Evolutionary conservation across 495 filamentous ascomycete genomes (phyloP).

Genomic region (Xylaria acuta): DNA sequence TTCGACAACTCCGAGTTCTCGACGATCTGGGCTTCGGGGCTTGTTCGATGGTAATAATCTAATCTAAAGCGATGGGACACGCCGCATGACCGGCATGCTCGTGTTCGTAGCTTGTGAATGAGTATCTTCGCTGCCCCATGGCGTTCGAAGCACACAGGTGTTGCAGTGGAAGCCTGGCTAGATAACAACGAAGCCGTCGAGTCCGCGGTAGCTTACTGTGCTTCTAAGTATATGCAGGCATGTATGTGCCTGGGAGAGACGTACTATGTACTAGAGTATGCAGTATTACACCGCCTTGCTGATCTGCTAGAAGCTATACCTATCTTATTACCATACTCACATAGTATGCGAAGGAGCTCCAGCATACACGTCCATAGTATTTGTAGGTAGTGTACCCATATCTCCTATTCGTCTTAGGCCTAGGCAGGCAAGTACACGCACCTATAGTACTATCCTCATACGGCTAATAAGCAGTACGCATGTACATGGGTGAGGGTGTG

Average conservation of each 20-base stretch:
- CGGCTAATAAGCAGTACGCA: neutral
- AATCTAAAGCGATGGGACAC: neutral
- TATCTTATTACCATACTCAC: constrained; percentile 4
- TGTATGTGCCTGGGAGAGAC: neutral
- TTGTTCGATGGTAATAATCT: neutral
- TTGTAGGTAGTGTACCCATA: neutral
- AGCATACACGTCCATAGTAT: too few relatives aligned
- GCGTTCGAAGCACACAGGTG: neutral
- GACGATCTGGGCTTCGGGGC: constrained; percentile 15
- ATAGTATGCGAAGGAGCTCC: neutral
- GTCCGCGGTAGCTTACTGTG: constrained; percentile 16
- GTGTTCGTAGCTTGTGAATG: neutral
- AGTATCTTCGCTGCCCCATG: neutral
- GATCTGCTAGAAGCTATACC: constrained; percentile 3
- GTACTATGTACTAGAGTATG: neutral
- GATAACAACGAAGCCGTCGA: neutral
- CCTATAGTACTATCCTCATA: neutral
- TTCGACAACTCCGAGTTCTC: constrained; percentile 12
- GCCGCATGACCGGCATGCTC: neutral
- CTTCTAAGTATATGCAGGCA: neutral
- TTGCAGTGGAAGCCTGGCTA: neutral
- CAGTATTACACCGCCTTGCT: constrained; percentile 15
- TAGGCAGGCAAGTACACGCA: neutral
- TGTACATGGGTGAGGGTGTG: neutral
- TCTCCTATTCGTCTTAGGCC: neutral